Evolutionary conservation across 176 grass and related monocot genomes (phyloP).

Genomic region (Eragrostis nindensis): DNA sequence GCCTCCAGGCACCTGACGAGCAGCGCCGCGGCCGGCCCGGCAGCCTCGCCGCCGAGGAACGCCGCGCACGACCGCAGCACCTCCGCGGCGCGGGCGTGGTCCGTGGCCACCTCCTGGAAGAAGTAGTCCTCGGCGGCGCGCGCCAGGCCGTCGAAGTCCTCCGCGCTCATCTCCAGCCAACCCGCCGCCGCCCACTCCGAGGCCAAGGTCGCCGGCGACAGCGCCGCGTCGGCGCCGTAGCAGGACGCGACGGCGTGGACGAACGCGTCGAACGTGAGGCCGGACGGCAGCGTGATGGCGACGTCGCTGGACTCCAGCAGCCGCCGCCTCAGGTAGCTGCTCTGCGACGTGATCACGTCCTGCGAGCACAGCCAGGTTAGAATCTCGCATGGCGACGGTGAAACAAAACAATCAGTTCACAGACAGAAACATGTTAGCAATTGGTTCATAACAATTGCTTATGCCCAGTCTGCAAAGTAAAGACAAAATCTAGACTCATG

Average conservation of each 20-base stretch:
- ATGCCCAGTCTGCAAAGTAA: background rate
- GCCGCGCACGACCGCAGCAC: conserved; percentile 59
- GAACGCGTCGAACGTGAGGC: conserved; percentile 53
- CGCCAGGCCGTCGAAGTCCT: conserved; percentile 33
- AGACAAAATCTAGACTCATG: background rate
- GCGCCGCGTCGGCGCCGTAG: conserved; percentile 51
- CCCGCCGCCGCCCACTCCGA: conserved; percentile 52
- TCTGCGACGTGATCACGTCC: conserved; percentile 65
- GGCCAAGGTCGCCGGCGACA: conserved; percentile 57
- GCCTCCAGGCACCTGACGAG: conserved; percentile 73
- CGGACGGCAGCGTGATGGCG: conserved; percentile 50
- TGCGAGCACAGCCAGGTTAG: conserved; percentile 16
- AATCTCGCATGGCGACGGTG: background rate
- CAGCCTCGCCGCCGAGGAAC: conserved; percentile 54
- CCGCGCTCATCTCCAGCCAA: conserved; percentile 68
- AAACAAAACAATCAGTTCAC: background rate
- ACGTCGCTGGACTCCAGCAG: conserved; percentile 62
- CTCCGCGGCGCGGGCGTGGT: conserved; percentile 39
- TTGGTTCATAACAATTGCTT: background rate
- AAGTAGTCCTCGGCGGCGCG: conserved; percentile 71
- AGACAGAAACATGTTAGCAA: background rate
- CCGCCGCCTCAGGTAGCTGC: conserved; percentile 65
- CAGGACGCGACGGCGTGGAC: conserved; percentile 53
- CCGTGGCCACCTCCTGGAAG: conserved; percentile 72
- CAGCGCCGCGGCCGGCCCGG: conserved; percentile 46